These are phyloP conservation scores for Zygosaccharomyces pseudobailii DNA, from an alignment of 1,139 yeast species.

Conservation along the genomic window DNA sequence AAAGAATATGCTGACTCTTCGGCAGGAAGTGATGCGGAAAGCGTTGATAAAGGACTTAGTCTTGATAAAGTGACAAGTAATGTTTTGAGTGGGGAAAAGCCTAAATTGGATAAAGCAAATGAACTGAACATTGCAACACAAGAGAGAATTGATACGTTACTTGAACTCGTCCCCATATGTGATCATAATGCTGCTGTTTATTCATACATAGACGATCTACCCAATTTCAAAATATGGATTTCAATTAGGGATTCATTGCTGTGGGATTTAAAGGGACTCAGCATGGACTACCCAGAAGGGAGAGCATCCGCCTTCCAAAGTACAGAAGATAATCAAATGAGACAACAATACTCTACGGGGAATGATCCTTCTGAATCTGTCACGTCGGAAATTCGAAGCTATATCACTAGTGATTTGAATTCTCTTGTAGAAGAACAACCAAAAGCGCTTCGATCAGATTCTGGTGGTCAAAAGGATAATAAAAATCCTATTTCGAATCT, in stretches of 20 bases:
- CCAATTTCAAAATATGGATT: conserved; percentile 33
- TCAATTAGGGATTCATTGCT: conserved; percentile 31
- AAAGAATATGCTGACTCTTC: conserved; percentile 5
- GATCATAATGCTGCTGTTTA: conserved; percentile 34
- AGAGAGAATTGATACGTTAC: conserved; percentile 18
- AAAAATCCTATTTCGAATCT: conserved; percentile 4
- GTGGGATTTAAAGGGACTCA: conserved; percentile 29
- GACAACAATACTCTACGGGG: neutral
- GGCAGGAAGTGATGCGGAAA: conserved; percentile 18
- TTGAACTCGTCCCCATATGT: conserved; percentile 29
- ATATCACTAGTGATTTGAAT: conserved; percentile 10
- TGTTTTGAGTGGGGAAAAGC: conserved; percentile 5
- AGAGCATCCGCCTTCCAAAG: neutral
- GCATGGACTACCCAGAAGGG: conserved; percentile 4
- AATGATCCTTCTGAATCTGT: conserved; percentile 4
- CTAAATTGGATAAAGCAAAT: conserved; percentile 9
- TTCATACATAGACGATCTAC: conserved; percentile 28
- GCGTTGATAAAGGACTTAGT: conserved; percentile 18
- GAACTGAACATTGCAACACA: conserved; percentile 10
- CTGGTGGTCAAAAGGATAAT: neutral
- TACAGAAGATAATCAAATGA: neutral
- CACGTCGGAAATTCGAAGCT: conserved; percentile 9
- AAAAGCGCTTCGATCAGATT: conserved; percentile 8
- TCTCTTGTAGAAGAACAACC: conserved; percentile 12
- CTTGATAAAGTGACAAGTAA: conserved; percentile 11